Conservation (phyloP, 176 grass and related monocot species). For the Juncus inflexus region DNA sequence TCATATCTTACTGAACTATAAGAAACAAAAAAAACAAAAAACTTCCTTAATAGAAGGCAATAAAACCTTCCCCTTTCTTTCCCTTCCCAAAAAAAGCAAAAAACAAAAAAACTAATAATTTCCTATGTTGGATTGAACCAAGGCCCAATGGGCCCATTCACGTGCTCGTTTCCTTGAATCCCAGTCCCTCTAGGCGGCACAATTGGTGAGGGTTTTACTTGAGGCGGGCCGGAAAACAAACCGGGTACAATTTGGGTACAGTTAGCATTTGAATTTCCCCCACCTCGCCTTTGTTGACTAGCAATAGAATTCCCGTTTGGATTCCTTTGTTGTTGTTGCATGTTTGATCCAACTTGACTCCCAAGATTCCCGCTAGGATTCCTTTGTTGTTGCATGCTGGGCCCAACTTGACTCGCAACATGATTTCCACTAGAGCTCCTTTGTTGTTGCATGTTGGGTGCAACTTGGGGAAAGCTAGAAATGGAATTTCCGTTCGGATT, state of each 20-base stretch:
- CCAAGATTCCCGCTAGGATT: conserved; percentile 52
- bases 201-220: conserved; percentile 48
- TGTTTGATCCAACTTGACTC: background rate
- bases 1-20: background rate
- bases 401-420: conserved; percentile 23
- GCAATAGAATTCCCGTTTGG: background rate
- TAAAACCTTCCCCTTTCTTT: conserved; percentile 47
- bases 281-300: conserved; percentile 1
- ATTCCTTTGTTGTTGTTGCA: too few species aligned
- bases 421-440: conserved; percentile 48
- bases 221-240: conserved; percentile 52
- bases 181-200: conserved; percentile 59
- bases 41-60: conserved; percentile 28
- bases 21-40: background rate
- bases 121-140: conserved; percentile 65
- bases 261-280: conserved; percentile 16
- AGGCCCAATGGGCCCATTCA: conserved; percentile 24
- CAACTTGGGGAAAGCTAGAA: conserved; percentile 39
- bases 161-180: conserved; percentile 59
- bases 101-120: conserved; percentile 40
- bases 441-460: conserved; percentile 39
- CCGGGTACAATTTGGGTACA: conserved; percentile 42
- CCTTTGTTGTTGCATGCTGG: conserved; percentile 20
- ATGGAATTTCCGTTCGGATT: background rate
- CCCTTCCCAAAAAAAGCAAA: conserved; percentile 41